A percentile compares a stretch with the other conserved stretches of the same genome.
These are phyloP conservation scores for Leccinum rimulosum DNA, from an alignment of 768 basidiomycete species.

Conservation along the genomic window DNA sequence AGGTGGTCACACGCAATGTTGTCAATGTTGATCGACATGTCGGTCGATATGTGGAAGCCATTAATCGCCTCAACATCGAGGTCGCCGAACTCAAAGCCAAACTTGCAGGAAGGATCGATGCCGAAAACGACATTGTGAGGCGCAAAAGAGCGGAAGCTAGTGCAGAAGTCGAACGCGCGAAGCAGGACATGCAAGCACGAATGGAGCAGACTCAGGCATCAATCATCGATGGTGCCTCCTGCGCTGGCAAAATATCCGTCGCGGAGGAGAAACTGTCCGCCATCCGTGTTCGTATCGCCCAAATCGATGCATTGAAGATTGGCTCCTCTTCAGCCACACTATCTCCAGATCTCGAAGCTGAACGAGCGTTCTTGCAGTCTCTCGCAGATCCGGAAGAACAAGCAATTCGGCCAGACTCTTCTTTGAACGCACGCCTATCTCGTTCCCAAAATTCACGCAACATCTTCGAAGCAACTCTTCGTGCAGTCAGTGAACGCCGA, in stretches of 20 bases:
- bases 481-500: conserved; percentile 77
- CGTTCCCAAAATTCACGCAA: conserved; percentile 72
- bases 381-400: conserved; percentile 73
- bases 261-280: conserved; percentile 67
- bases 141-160: conserved; percentile 70
- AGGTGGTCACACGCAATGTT: conserved; percentile 92
- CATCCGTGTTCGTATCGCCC: conserved; percentile 59
- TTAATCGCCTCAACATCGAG: conserved; percentile 81
- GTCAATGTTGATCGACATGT: conserved; percentile 95
- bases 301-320: conserved; percentile 46
- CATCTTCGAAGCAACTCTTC: conserved; percentile 84
- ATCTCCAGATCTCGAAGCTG: conserved; percentile 64
- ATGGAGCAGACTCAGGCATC: conserved; percentile 67
- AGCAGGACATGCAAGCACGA: conserved; percentile 68
- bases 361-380: conserved; percentile 64
- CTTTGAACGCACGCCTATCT: conserved; percentile 55
- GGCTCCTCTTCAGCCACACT: conserved; percentile 36
- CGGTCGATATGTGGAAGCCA: conserved; percentile 92
- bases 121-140: conserved; percentile 60
- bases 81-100: conserved; percentile 85
- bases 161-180: conserved; percentile 71
- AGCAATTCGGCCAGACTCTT: conserved; percentile 55
- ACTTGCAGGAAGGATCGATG: conserved; percentile 64
- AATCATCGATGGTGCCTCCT: conserved; percentile 74
- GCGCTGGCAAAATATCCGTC: conserved; percentile 65